Conservation (phyloP, 2,329 filamentous ascomycete species). For the Xylariaceae sp. region DNA sequence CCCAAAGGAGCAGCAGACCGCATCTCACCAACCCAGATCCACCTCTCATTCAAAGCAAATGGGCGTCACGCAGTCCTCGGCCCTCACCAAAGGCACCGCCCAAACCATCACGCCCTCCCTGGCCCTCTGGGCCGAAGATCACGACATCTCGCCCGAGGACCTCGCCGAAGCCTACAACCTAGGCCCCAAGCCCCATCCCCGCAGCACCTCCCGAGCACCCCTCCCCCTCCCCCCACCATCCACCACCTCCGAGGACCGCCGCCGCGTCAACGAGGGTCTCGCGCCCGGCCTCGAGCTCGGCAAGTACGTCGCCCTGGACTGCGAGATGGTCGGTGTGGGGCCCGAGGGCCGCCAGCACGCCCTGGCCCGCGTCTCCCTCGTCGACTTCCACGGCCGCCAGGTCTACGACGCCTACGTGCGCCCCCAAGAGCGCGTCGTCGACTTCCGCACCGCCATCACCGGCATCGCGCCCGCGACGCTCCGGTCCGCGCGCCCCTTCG, state of each 20-base stretch:
- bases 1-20: constrained; percentile 4
- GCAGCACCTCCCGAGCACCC: constrained; percentile 31
- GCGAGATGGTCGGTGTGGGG: constrained; percentile 94
- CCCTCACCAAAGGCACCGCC: constrained; percentile 33
- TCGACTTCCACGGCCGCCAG: constrained; percentile 90
- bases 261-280: constrained; percentile 59
- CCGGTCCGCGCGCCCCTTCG: constrained; percentile 62
- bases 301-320: constrained; percentile 91
- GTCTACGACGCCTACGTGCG: constrained; percentile 92
- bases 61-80: constrained; percentile 53
- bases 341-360: constrained; percentile 65
- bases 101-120: constrained; percentile 48
- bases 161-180: constrained; percentile 60
- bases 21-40: constrained; percentile 8
- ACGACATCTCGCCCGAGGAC: constrained; percentile 56
- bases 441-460: constrained; percentile 85
- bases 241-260: constrained; percentile 6
- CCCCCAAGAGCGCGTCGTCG: constrained; percentile 72
- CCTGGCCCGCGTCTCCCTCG: constrained; percentile 81
- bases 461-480: constrained; percentile 76
- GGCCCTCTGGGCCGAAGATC: constrained; percentile 57
- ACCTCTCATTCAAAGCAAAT: constrained; percentile 37
- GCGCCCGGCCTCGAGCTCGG: constrained; percentile 49
- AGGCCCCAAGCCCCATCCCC: constrained; percentile 21
- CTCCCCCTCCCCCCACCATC: constrained; percentile 1